Evolutionary conservation across 2,329 filamentous ascomycete species (phyloP).

Genomic region (Ambrosiella cleistominuta): DNA sequence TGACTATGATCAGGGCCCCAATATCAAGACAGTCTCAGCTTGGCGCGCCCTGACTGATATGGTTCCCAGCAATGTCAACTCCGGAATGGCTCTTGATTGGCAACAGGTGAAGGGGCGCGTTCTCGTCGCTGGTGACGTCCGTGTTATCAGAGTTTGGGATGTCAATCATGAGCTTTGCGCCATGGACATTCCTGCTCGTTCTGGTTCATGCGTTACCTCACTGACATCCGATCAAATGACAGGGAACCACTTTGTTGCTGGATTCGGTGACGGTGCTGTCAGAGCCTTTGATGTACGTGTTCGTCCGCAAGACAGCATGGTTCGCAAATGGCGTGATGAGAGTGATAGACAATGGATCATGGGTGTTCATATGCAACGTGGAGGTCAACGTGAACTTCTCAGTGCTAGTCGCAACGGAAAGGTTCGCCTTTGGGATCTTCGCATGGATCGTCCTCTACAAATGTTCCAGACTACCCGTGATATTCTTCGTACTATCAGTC

Average conservation of each 20-base stretch:
- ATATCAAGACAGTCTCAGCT: conserved; percentile 70
- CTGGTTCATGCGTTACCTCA: conserved; percentile 87
- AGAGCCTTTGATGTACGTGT: conserved; percentile 83
- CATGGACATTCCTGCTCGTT: conserved; percentile 84
- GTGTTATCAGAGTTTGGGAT: conserved; percentile 92
- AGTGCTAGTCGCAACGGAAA: conserved; percentile 84
- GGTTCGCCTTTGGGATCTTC: conserved; percentile 89
- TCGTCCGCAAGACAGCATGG: conserved; percentile 75
- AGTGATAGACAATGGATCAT: conserved; percentile 75
- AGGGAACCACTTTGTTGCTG: conserved; percentile 86
- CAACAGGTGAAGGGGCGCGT: conserved; percentile 92
- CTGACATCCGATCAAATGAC: conserved; percentile 96
- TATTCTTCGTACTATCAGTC: conserved; percentile 68
- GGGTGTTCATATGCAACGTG: conserved; percentile 90
- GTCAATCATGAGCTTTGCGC: conserved; percentile 84
- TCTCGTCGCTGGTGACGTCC: conserved; percentile 89
- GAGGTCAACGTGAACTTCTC: conserved; percentile 78
- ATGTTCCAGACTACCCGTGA: conserved; percentile 59
- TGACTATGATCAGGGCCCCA: conserved; percentile 63
- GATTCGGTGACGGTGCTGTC: conserved; percentile 88
- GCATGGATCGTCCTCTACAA: conserved; percentile 62
- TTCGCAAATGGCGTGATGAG: conserved; percentile 93
- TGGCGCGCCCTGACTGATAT: conserved; percentile 90
- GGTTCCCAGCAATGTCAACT: conserved; percentile 83
- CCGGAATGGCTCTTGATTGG: conserved; percentile 95